A percentile compares a stretch with the other conserved stretches of the same genome.
These are phyloP conservation scores for Globisporangium recalcitrans DNA, from an alignment of 352 stramenopile genomes.

Conservation along the genomic window DNA sequence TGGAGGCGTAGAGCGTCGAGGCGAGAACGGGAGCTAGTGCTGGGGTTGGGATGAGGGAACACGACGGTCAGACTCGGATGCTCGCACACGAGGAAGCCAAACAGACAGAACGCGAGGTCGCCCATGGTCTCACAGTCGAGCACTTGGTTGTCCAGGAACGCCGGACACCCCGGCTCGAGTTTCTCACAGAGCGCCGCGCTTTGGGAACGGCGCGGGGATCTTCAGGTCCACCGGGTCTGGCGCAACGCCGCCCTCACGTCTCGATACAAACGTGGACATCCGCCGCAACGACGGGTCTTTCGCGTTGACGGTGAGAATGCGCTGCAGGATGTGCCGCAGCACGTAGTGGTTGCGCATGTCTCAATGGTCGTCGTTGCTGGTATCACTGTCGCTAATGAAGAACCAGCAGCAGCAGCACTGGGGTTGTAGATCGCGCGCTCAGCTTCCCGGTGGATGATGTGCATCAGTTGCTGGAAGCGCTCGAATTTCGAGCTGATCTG, in stretches of 20 bases:
- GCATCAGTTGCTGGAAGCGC: constrained; percentile 43
- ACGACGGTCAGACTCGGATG: constrained; percentile 31
- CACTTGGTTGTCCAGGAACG: constrained; percentile 34
- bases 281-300: constrained; percentile 4
- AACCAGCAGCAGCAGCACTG: neutral
- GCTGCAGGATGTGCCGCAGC: constrained; percentile 46
- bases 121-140: constrained; percentile 30
- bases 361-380: constrained; percentile 2
- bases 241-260: neutral
- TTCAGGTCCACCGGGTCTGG: neutral
- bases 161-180: constrained; percentile 36
- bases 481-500: constrained; percentile 41
- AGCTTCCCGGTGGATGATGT: constrained; percentile 29
- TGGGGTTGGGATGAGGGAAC: neutral
- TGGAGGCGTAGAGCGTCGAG: constrained; percentile 1
- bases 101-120: constrained; percentile 56
- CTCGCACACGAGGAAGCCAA: constrained; percentile 55
- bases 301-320: constrained; percentile 21
- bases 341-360: constrained; percentile 60
- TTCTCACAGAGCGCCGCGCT: constrained; percentile 31
- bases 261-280: constrained; percentile 17
- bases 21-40: neutral
- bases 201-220: constrained; percentile 25
- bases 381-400: neutral
- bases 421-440: constrained; percentile 39